A percentile compares a stretch with the other conserved stretches of the same genome.
These are phyloP conservation scores for Neoboletus brunneissimus DNA, from an alignment of 768 basidiomycete species.

Conservation along the genomic window DNA sequence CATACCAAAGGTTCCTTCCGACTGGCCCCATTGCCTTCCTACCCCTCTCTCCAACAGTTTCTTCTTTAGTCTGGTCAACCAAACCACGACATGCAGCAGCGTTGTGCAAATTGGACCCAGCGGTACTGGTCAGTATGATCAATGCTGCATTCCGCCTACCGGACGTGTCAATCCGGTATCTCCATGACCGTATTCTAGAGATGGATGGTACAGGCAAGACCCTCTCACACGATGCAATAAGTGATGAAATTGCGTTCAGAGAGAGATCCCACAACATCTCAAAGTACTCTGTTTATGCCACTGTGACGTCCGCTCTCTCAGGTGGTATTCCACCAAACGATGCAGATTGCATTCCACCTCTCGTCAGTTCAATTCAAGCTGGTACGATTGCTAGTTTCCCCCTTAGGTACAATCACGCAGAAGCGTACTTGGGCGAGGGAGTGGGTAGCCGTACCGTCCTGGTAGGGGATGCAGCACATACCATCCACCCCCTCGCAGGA, in stretches of 20 bases:
- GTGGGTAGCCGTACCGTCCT: slow-evolving; percentile 71
- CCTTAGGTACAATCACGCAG: slow-evolving; percentile 80
- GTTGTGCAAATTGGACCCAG: slow-evolving; percentile 61
- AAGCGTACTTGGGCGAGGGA: slow-evolving; percentile 78
- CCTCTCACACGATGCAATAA: slow-evolving; percentile 48
- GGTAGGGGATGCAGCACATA: slow-evolving; percentile 95
- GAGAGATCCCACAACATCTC: slow-evolving; percentile 70
- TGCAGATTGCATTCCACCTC: slow-evolving; percentile 67
- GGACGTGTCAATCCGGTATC: slow-evolving; percentile 64
- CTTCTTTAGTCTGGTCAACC: slow-evolving; percentile 95
- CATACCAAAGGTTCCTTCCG: slow-evolving; percentile 92
- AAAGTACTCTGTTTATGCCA: slow-evolving; percentile 60
- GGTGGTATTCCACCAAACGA: slow-evolving; percentile 59
- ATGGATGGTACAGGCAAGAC: slow-evolving; percentile 43
- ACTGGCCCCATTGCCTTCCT: slow-evolving; percentile 96
- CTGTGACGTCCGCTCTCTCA: slow-evolving; percentile 34
- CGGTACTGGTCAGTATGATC: slow-evolving; percentile 68
- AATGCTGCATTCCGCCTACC: slow-evolving; percentile 91
- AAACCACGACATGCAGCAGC: slow-evolving; percentile 71
- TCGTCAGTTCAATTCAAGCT: slow-evolving; percentile 66
- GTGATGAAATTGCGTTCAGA: slow-evolving; percentile 66
- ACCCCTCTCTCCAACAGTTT: slow-evolving; percentile 72
- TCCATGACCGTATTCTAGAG: slow-evolving; percentile 61
- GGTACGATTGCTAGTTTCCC: slow-evolving; percentile 88
- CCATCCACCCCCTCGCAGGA: slow-evolving; percentile 91